A percentile compares a stretch with the other conserved stretches of the same genome.
Evolutionary conservation across 768 basidiomycete species (phyloP).

Genomic region (Psilocybe azurescens): DNA sequence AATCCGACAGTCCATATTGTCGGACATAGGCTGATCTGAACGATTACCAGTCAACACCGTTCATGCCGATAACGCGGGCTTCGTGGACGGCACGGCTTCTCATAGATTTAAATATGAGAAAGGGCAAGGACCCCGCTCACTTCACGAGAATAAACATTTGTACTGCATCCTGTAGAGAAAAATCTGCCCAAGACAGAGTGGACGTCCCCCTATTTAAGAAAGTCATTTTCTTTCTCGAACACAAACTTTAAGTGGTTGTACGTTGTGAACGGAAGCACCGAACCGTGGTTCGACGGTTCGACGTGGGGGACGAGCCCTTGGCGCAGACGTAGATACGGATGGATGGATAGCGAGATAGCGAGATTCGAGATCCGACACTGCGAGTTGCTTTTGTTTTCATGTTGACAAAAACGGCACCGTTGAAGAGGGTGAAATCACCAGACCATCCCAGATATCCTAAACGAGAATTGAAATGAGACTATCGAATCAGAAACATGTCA

Average conservation of each 20-base stretch:
- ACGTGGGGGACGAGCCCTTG: not conserved
- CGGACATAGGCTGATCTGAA: not conserved
- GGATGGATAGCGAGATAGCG: not conserved
- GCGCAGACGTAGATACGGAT: not conserved
- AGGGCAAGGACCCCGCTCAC: not conserved
- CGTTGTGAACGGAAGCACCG: no score
- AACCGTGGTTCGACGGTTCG: not conserved
- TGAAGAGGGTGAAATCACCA: not conserved
- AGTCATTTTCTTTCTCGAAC: no score
- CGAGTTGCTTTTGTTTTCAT: not conserved
- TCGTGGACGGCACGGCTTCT: not conserved
- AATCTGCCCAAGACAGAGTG: not conserved
- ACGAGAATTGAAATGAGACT: not conserved
- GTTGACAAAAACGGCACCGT: not conserved
- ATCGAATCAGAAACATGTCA: not conserved
- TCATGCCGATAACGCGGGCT: not conserved
- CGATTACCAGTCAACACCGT: not conserved
- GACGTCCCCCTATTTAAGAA: not conserved
- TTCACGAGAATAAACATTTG: not conserved
- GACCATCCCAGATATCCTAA: not conserved
- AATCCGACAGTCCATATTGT: not conserved
- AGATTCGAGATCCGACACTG: not conserved
- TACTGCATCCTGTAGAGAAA: not conserved
- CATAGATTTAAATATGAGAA: not conserved
- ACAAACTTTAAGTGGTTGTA: no score